phyloP scores from a whole-genome alignment of 768 basidiomycete genomes.

The Mycena kentingensis region DNA sequence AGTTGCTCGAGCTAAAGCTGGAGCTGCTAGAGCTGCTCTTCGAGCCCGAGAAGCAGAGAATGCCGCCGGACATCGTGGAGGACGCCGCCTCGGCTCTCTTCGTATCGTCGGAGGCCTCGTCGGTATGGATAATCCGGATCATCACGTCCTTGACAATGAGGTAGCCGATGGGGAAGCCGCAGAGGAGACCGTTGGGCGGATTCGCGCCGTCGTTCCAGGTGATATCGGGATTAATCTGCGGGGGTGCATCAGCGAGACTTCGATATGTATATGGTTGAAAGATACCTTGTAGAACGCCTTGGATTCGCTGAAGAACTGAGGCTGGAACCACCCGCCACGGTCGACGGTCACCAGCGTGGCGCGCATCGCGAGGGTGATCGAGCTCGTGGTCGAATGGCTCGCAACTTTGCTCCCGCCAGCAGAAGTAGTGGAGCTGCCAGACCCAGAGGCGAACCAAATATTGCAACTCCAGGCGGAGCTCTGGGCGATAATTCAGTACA shows the following conservation, averaged over 20 bases:
- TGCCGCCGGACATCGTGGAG: slow-evolving; percentile 9
- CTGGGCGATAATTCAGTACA: background rate
- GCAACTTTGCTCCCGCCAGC: background rate
- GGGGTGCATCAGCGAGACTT: background rate
- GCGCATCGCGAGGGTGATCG: slow-evolving; percentile 18
- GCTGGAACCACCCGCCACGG: slow-evolving; percentile 27
- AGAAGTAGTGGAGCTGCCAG: background rate
- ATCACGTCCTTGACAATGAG: slow-evolving; percentile 16
- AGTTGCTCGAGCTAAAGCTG: background rate
- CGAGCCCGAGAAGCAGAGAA: slow-evolving; percentile 18
- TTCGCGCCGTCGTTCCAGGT: slow-evolving; percentile 8
- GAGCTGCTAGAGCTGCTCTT: slow-evolving; percentile 11
- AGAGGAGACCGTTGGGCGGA: background rate
- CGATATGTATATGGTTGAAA: background rate
- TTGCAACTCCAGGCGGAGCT: slow-evolving; percentile 1
- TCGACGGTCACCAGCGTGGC: slow-evolving; percentile 26
- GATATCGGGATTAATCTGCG: slow-evolving; percentile 15
- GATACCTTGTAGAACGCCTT: slow-evolving; percentile 18
- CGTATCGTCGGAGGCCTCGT: background rate
- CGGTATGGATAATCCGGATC: slow-evolving; percentile 2
- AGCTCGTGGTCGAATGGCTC: background rate
- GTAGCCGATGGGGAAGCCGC: slow-evolving; percentile 12
- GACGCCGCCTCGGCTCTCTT: background rate
- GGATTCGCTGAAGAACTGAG: slow-evolving; percentile 25
- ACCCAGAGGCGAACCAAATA: slow-evolving; percentile 13